Evolutionary conservation across 1,139 yeast species (phyloP).

Genomic region (Saccharomyces pastorianus): DNA sequence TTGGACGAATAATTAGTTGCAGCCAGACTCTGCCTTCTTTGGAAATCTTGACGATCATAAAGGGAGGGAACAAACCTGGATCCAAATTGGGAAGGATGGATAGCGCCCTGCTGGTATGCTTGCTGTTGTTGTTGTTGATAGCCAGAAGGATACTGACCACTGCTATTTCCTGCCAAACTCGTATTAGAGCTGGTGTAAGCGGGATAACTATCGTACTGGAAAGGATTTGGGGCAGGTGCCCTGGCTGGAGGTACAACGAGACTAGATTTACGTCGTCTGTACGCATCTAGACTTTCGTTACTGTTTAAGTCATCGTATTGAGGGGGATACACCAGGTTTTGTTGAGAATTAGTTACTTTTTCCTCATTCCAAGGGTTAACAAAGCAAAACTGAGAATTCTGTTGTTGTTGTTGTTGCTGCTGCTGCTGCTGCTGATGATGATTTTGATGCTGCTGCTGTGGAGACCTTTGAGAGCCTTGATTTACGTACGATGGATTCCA

Average conservation of each 20-base stretch:
- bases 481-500: constrained; percentile 15
- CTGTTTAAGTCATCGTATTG: constrained; percentile 4
- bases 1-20: constrained; percentile 8
- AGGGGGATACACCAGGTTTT: constrained; percentile 5
- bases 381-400: constrained; percentile 13
- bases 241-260: constrained; percentile 38
- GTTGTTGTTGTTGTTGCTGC: constrained; percentile 15
- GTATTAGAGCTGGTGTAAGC: constrained; percentile 4
- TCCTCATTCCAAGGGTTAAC: constrained; percentile 23
- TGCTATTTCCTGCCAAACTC: constrained; percentile 1
- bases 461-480: constrained; percentile 15
- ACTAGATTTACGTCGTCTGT: constrained; percentile 28
- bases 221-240: constrained; percentile 40
- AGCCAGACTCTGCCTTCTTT: constrained; percentile 36
- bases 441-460: constrained; percentile 11
- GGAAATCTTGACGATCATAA: constrained; percentile 25
- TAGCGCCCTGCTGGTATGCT: constrained; percentile 8
- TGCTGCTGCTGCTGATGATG: constrained; percentile 4
- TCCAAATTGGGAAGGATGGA: neutral
- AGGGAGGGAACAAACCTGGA: constrained; percentile 10
- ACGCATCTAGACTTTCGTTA: constrained; percentile 5
- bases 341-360: constrained; percentile 14
- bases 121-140: constrained; percentile 14
- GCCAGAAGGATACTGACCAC: constrained; percentile 8
- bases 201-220: constrained; percentile 32